phyloP scores from a whole-genome alignment of 2,329 filamentous ascomycete genomes.

The Cladophialophora exuberans region DNA sequence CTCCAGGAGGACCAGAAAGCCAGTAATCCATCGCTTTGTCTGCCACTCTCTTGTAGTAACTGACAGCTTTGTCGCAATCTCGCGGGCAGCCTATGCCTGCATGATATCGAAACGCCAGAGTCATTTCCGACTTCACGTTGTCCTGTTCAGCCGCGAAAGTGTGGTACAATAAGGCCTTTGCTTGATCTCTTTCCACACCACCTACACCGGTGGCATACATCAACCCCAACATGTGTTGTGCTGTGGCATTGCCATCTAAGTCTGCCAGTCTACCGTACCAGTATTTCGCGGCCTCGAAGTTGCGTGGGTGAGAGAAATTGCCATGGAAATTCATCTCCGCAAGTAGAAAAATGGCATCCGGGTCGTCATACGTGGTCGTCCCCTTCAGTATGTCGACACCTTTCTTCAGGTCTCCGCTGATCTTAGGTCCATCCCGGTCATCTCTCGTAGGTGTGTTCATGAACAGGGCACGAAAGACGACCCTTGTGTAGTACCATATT shows the following conservation, averaged over 20 bases:
- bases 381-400: constrained; percentile 63
- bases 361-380: constrained; percentile 58
- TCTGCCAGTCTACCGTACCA: constrained; percentile 79
- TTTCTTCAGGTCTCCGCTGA: constrained; percentile 56
- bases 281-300: constrained; percentile 77
- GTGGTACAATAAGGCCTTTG: constrained; percentile 89
- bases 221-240: constrained; percentile 92
- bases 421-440: constrained; percentile 38
- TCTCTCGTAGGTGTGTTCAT: constrained; percentile 61
- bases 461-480: constrained; percentile 66
- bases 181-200: constrained; percentile 81
- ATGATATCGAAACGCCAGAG: constrained; percentile 82
- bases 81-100: constrained; percentile 82
- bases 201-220: constrained; percentile 95
- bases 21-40: constrained; percentile 91
- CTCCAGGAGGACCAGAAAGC: constrained; percentile 86
- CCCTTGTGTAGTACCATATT: constrained; percentile 63
- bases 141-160: constrained; percentile 87
- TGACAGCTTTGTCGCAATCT: constrained; percentile 80
- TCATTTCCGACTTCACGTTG: constrained; percentile 89
- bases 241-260: constrained; percentile 82
- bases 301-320: constrained; percentile 83
- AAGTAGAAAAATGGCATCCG: constrained; percentile 85
- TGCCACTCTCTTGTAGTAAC: constrained; percentile 90
- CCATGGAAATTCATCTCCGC: constrained; percentile 97